Conservation (phyloP, 305 asterid genomes). For the Solanum hybrid region DNA sequence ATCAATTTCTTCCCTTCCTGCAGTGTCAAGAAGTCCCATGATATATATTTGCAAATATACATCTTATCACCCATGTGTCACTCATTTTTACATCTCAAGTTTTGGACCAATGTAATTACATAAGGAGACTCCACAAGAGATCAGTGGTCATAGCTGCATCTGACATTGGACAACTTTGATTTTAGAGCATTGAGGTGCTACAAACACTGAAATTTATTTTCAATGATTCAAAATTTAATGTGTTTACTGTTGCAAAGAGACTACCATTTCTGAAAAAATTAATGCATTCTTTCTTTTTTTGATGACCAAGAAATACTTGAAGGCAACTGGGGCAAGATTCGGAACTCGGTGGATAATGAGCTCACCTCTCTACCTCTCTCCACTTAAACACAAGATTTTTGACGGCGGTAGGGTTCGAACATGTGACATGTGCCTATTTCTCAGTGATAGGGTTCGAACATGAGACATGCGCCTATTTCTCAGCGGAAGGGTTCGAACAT, state of each 20-base stretch:
- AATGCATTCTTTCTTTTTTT: background rate
- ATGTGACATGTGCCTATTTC: background rate
- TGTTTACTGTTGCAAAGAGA: background rate
- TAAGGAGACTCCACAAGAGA: background rate
- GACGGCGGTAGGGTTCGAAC: background rate
- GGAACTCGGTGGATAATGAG: background rate
- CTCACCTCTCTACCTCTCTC: background rate
- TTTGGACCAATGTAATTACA: background rate
- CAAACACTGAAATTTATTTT: background rate
- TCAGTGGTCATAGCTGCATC: background rate
- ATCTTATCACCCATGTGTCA: background rate
- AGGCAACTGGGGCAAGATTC: background rate
- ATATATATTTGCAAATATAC: background rate
- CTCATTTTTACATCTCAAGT: background rate
- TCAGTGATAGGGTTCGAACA: background rate
- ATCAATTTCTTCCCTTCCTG: background rate
- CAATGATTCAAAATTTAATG: background rate
- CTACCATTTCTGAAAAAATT: background rate
- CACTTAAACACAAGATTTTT: background rate
- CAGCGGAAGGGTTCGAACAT: background rate
- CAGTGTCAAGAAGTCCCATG: background rate
- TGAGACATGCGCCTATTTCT: background rate
- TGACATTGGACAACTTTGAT: background rate
- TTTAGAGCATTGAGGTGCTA: background rate
- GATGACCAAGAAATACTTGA: background rate